These are phyloP conservation scores for Boletus huronensis DNA, from an alignment of 768 basidiomycete species.

Conservation along the genomic window DNA sequence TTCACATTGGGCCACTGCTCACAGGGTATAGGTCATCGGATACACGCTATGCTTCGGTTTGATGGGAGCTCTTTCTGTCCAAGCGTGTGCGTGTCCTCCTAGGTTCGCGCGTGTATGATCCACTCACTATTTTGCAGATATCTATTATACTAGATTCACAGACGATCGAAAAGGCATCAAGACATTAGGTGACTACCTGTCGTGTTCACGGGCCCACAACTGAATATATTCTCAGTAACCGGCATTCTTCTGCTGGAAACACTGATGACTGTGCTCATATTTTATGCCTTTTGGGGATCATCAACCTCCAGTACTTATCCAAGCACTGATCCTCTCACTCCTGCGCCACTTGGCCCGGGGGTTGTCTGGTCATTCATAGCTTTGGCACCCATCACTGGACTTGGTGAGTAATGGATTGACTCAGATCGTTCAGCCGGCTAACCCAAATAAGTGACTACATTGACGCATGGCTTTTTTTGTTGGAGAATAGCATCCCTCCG, in stretches of 20 bases:
- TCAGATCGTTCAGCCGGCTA: not conserved
- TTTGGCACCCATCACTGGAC: conserved; percentile 6
- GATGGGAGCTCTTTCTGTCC: conserved; percentile 10
- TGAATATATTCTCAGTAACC: conserved; percentile 1
- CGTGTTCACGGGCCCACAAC: not conserved
- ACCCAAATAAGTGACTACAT: conserved; percentile 4
- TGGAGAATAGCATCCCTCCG: conserved; percentile 13
- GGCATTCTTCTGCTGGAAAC: conserved; percentile 11
- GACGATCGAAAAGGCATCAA: conserved; percentile 15
- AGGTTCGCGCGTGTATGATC: too few species aligned
- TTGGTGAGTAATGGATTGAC: conserved; percentile 4
- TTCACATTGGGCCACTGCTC: not conserved
- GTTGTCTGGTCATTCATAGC: not conserved
- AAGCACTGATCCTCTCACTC: not conserved
- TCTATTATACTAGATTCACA: conserved; percentile 19
- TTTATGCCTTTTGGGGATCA: conserved; percentile 9
- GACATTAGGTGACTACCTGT: not conserved
- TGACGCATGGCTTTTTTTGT: conserved; percentile 14
- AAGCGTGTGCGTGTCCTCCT: conserved; percentile 3
- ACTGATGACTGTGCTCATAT: conserved; percentile 4
- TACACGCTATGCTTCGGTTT: conserved; percentile 11
- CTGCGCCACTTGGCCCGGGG: not conserved
- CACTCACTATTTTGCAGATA: conserved; percentile 2
- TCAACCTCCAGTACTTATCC: not conserved
- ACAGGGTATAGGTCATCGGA: conserved; percentile 8